Conservation (phyloP, 2,329 filamentous ascomycete genomes). For the Atkinsonella texensis region DNA sequence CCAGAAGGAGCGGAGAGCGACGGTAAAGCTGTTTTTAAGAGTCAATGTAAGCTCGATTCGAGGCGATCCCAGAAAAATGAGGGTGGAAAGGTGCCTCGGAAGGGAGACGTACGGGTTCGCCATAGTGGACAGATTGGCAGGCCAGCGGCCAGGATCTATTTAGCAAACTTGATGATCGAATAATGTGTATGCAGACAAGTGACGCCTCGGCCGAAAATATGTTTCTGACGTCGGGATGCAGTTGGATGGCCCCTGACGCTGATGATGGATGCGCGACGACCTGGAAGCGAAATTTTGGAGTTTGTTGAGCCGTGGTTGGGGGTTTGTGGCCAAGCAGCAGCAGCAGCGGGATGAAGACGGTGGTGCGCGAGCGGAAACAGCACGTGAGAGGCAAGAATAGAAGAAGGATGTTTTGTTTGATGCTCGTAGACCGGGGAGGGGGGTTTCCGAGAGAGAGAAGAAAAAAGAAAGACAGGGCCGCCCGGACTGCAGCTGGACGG, state of each 20-base stretch:
- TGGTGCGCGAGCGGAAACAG: neutral
- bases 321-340: neutral
- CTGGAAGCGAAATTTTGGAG: neutral
- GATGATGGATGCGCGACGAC: neutral
- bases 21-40: conserved; percentile 41
- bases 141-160: neutral
- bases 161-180: neutral
- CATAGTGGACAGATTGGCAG: conserved; percentile 8
- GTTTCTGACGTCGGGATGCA: neutral
- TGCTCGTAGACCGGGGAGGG: neutral
- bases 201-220: neutral
- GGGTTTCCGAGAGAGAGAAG: neutral
- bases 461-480: neutral
- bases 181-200: neutral
- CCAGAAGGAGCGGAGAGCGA: conserved; percentile 84
- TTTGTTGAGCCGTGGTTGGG: neutral
- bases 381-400: neutral
- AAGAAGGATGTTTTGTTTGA: neutral
- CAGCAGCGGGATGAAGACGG: neutral
- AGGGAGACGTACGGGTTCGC: conserved; percentile 12
- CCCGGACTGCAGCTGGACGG: neutral
- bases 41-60: neutral
- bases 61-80: neutral
- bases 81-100: neutral
- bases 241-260: neutral